These are phyloP conservation scores for Plasmodium berghei DNA, from an alignment of 169 alveolate species.

Conservation along the genomic window DNA sequence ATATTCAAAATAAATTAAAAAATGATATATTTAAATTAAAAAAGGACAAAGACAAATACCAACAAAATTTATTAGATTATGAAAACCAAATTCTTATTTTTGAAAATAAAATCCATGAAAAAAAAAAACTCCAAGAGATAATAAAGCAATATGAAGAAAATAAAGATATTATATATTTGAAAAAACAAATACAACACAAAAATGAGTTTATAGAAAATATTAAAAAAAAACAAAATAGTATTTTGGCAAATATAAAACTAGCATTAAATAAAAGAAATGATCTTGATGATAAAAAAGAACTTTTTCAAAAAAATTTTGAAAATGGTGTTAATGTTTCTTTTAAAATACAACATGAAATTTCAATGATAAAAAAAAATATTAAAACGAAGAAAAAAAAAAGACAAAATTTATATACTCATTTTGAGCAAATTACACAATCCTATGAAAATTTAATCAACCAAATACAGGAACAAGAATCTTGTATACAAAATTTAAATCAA, in stretches of 20 bases:
- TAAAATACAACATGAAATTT: constrained; percentile 73
- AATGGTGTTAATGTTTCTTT: constrained; percentile 69
- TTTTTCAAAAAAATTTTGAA: constrained; percentile 64
- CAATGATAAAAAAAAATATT: constrained; percentile 49
- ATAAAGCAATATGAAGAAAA: constrained; percentile 61
- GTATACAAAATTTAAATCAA: constrained; percentile 11
- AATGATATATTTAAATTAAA: constrained; percentile 34
- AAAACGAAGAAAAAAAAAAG: constrained; percentile 20
- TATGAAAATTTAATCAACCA: constrained; percentile 26
- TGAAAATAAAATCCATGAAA: constrained; percentile 47
- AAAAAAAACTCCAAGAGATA: constrained; percentile 42
- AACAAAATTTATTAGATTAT: constrained; percentile 69
- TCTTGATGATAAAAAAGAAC: constrained; percentile 65
- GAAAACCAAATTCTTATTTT: constrained; percentile 53
- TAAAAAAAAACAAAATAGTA: constrained; percentile 61
- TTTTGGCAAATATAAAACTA: constrained; percentile 52
- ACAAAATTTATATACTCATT: constrained; percentile 6
- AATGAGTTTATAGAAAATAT: constrained; percentile 50
- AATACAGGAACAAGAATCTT: constrained; percentile 12
- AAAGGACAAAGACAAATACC: constrained; percentile 46
- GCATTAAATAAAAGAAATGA: constrained; percentile 75
- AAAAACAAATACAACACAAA: constrained; percentile 42
- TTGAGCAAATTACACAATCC: constrained; percentile 20
- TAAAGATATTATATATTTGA: constrained; percentile 46
- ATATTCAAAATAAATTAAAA: constrained; percentile 34